Conservation (phyloP, 1,284 basidiomycete species). For the Cryptococcus sp. region DNA sequence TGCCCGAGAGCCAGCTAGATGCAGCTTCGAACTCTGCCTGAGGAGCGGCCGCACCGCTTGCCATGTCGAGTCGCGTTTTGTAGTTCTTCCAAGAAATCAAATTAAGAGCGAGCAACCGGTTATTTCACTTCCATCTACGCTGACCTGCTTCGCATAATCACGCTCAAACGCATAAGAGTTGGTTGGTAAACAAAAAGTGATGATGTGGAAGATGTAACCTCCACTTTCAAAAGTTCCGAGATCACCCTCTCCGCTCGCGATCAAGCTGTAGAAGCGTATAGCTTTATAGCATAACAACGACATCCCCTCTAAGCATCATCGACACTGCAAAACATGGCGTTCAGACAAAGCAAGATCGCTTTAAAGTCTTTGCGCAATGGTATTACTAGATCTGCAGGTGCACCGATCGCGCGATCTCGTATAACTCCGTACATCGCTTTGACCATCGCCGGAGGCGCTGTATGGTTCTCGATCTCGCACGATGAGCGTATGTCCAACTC, state of each 20-base stretch:
- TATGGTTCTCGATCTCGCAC: background rate
- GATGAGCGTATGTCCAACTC: background rate
- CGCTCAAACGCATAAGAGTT: too few species aligned
- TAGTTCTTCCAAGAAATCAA: too few species aligned
- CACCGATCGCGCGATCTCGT: background rate
- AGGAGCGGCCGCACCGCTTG: too few species aligned
- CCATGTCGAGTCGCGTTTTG: too few species aligned
- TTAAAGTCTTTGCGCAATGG: background rate
- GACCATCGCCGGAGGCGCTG: background rate
- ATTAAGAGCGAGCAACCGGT: too few species aligned
- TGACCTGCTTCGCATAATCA: too few species aligned
- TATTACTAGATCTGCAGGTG: background rate
- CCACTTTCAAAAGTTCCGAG: too few species aligned
- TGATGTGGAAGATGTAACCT: slow-evolving; percentile 3
- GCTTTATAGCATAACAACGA: background rate
- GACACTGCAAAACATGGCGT: background rate
- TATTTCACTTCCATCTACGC: too few species aligned
- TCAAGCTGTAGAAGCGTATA: background rate
- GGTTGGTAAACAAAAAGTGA: background rate
- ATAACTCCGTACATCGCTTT: background rate
- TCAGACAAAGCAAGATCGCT: background rate
- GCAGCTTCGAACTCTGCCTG: slow-evolving; percentile 34
- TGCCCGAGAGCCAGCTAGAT: slow-evolving; percentile 34
- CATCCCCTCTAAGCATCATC: background rate
- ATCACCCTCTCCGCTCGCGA: too few species aligned